Percentiles rank a stretch among this genome's conserved stretches.
phyloP scores from a whole-genome alignment of 106 monocot genomes.

The Ottelia alismoides region DNA sequence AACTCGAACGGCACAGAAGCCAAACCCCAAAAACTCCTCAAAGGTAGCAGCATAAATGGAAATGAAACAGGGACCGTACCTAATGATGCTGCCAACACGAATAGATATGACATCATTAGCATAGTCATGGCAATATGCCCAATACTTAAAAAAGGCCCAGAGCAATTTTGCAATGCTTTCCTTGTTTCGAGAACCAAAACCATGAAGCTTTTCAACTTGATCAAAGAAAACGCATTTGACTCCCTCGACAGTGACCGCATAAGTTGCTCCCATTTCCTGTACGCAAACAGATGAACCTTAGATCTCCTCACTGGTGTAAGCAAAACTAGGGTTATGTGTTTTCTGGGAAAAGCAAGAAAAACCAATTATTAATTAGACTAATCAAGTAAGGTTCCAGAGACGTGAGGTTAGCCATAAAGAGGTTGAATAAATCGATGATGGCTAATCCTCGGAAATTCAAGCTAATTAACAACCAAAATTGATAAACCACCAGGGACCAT shows the following conservation, averaged over 20 bases:
- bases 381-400: no score
- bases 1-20: no score
- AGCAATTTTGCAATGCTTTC: conserved; percentile 58
- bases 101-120: conserved; percentile 82
- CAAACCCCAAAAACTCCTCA: no score
- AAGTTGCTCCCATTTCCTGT: conserved; percentile 81
- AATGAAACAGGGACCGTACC: conserved; percentile 24
- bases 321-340: no score
- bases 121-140: conserved; percentile 94
- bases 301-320: no score
- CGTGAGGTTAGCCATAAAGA: no score
- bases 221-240: conserved; percentile 70
- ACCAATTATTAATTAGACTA: no score
- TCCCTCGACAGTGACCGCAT: conserved; percentile 44
- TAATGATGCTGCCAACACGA: conserved; percentile 69
- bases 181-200: conserved; percentile 65
- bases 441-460: no score
- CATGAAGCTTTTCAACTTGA: conserved; percentile 50
- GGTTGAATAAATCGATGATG: no score
- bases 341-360: neutral
- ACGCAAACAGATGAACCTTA: neutral
- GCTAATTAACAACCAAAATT: no score
- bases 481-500: no score
- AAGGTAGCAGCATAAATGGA: no score
- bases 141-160: conserved; percentile 92